Evolutionary conservation across 768 basidiomycete genomes (phyloP), one percentile per base, ranked within the genome.

Genomic region (Calvatia gigantea): DNA sequence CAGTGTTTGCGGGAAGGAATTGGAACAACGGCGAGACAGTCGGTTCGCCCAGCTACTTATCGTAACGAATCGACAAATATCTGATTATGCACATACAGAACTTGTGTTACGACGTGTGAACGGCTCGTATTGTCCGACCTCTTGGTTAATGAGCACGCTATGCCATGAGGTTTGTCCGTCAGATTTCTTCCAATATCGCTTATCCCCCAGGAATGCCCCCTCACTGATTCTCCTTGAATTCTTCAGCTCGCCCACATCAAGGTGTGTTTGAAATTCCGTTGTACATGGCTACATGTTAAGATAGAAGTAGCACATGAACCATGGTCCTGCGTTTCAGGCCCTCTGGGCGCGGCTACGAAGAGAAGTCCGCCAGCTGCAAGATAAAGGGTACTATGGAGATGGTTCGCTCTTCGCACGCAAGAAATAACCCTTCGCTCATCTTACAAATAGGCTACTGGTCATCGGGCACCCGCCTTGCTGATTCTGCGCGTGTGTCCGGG

Each of bases 1-100:
- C 61, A 12, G 87, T 93, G 5, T 93, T 93, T 68, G 81, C 84
- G 4, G 91, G 91, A 1, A 77, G 91, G 45, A 93, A 92, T 65
- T 94, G 91, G 91, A 89, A 91, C 60, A 76, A 75, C 54, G 91
- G 91, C 2, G 91, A 94, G 69, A 85, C 83, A 8, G 72, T 94
- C 55, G 90, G 89, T 88, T 58, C 19, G 69, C 61, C 14, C 21
- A 8, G 29, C 25, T 48, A 14, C 19, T 29, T 32, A 23, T 27
- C 32, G 37, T 12, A 51, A 23, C 39, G 4, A 27, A 21, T 25
- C 41, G 35, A 6, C 54, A 50, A 17, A 19, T 28, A 9, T 38
- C 31, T 38, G 31, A 58, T 50, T 54, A 19, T 50, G 47, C 25
- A 29, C 33, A 31, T 9, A n/a, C 58, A 92, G 91, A 94, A 63